phyloP scores from a whole-genome alignment of 768 basidiomycete species.

The Mycena olivaceomarginata region DNA sequence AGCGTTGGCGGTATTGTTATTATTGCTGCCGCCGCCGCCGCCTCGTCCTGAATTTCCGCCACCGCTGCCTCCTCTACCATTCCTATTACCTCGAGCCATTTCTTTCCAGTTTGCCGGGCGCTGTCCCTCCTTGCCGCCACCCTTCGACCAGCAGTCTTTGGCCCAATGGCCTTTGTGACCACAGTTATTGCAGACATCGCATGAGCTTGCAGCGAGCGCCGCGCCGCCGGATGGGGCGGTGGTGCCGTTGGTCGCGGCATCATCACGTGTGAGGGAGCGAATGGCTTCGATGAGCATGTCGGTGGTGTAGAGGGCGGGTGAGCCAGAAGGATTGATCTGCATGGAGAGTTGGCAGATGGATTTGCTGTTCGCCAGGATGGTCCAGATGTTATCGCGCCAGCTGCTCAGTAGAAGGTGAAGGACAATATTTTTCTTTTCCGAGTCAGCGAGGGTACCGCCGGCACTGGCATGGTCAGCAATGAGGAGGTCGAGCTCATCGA shows the following conservation, averaged over 20 bases:
- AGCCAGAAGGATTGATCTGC: background rate
- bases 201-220: background rate
- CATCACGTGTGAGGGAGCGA: background rate
- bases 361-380: background rate
- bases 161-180: background rate
- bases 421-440: background rate
- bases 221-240: background rate
- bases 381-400: background rate
- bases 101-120: background rate
- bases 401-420: background rate
- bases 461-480: background rate
- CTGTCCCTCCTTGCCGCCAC: background rate
- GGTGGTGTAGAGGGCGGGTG: background rate
- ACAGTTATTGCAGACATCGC: background rate
- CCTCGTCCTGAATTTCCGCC: background rate
- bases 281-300: background rate
- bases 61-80: background rate
- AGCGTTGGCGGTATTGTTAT: background rate
- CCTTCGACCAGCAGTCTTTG: background rate
- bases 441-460: background rate
- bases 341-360: background rate
- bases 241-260: background rate
- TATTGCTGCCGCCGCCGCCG: background rate
- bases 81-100: background rate
- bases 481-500: background rate